A percentile compares a stretch with the other conserved stretches of the same genome.
Conservation (phyloP, 306 rosid genomes). For the Vigna nakashimae region DNA sequence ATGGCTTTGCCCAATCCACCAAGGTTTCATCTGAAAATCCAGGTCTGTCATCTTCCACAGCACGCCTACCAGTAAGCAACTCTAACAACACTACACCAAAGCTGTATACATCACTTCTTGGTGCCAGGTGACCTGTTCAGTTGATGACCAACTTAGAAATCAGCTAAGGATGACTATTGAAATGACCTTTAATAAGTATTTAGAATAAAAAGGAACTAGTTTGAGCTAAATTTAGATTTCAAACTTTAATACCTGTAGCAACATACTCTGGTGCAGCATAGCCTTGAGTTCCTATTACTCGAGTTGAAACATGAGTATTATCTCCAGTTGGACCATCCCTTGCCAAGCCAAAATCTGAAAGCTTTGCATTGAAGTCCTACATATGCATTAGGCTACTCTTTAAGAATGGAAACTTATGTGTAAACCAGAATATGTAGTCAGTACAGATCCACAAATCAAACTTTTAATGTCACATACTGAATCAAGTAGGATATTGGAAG, state of each 20-base stretch:
- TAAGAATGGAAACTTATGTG: slow-evolving; percentile 36
- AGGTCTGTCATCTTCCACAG: slow-evolving; percentile 60
- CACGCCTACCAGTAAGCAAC: slow-evolving; percentile 79
- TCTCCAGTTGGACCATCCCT: slow-evolving; percentile 98
- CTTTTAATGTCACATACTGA: slow-evolving; percentile 59
- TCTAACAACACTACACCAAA: slow-evolving; percentile 86
- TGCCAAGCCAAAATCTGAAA: slow-evolving; percentile 94
- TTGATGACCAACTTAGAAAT: slow-evolving; percentile 27
- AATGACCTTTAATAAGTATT: background rate
- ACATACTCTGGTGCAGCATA: slow-evolving; percentile 98
- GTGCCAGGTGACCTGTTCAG: slow-evolving; percentile 83
- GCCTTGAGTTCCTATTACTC: slow-evolving; percentile 91
- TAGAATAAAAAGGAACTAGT: background rate
- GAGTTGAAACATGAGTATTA: slow-evolving; percentile 90
- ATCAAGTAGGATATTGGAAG: slow-evolving; percentile 89
- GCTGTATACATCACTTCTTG: slow-evolving; percentile 88
- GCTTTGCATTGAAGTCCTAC: slow-evolving; percentile 87
- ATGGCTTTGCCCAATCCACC: slow-evolving; percentile 93
- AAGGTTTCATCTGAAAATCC: slow-evolving; percentile 75
- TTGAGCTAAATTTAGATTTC: slow-evolving; percentile 12
- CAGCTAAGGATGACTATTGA: background rate
- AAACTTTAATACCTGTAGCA: slow-evolving; percentile 73
- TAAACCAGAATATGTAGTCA: slow-evolving; percentile 13
- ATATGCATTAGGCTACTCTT: slow-evolving; percentile 31
- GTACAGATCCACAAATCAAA: slow-evolving; percentile 17